These are phyloP conservation scores for Chlamydomonas schloesseri DNA, from an alignment of 139 green algal species.

Conservation along the genomic window DNA sequence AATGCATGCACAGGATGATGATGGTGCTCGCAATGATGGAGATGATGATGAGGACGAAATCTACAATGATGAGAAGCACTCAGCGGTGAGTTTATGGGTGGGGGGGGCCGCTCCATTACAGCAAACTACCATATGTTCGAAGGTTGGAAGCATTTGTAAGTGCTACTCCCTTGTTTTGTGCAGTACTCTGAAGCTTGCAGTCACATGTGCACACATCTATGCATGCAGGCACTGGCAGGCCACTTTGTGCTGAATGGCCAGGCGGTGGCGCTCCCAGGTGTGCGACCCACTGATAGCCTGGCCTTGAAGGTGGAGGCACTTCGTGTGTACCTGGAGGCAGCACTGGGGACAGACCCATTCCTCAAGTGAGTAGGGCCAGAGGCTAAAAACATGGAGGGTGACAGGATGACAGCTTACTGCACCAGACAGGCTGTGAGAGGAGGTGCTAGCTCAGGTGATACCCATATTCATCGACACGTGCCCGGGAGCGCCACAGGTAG, in stretches of 20 bases:
- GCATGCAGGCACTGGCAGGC: constrained; percentile 52
- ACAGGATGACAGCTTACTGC: too few species aligned
- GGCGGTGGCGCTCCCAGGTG: constrained; percentile 57
- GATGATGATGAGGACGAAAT: constrained; percentile 47
- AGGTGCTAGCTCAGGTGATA: too few species aligned
- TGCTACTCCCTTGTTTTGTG: too few species aligned
- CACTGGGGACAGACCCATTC: constrained; percentile 66
- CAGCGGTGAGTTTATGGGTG: neutral
- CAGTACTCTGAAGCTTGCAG: neutral
- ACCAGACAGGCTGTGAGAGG: too few species aligned
- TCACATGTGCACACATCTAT: neutral
- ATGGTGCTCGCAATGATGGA: neutral
- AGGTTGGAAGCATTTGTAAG: too few species aligned
- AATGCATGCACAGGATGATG: neutral
- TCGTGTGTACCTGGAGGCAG: constrained; percentile 64
- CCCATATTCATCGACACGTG: too few species aligned
- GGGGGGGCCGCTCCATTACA: too few species aligned
- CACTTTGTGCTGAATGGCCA: constrained; percentile 72
- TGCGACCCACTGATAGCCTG: constrained; percentile 56
- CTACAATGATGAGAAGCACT: constrained; percentile 50
- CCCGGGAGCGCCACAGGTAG: too few species aligned
- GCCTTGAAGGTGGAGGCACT: constrained; percentile 70
- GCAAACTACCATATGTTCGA: too few species aligned
- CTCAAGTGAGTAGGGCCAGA: constrained; percentile 62
- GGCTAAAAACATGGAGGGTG: too few species aligned